A percentile compares a stretch with the other conserved stretches of the same genome.
phyloP scores from a whole-genome alignment of 129 eudicot species.

The Dittrichia graveolens region DNA sequence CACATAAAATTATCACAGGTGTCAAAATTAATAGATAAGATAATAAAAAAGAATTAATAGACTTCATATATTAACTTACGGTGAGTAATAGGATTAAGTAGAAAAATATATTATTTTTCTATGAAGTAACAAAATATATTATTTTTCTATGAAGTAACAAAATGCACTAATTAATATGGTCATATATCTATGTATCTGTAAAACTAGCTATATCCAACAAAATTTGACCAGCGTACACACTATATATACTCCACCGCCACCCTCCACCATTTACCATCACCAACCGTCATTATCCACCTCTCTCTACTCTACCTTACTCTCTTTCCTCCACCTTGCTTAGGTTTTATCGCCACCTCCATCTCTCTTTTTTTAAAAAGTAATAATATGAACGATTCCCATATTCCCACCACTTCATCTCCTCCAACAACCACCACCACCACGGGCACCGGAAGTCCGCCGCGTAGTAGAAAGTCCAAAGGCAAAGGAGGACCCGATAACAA shows the following conservation, averaged over 20 bases:
- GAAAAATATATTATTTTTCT: too few species aligned
- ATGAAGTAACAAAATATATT: too few species aligned
- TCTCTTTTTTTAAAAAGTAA: not conserved
- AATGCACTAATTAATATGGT: slow-evolving; percentile 5
- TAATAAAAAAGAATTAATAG: too few species aligned
- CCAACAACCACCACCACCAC: slow-evolving; percentile 32
- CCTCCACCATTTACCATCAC: slow-evolving; percentile 57
- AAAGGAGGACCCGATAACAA: slow-evolving; percentile 82
- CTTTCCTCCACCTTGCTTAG: slow-evolving; percentile 33
- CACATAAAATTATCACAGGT: too few species aligned
- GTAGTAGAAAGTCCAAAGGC: slow-evolving; percentile 34
- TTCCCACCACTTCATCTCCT: slow-evolving; percentile 17
- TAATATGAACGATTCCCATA: slow-evolving; percentile 29
- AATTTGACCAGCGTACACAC: slow-evolving; percentile 14
- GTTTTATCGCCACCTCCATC: slow-evolving; percentile 31
- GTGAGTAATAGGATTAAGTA: too few species aligned
- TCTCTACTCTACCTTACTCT: slow-evolving; percentile 15
- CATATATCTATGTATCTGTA: not conserved
- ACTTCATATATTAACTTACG: too few species aligned
- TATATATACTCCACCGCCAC: slow-evolving; percentile 63
- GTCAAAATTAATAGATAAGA: too few species aligned
- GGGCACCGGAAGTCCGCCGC: not conserved
- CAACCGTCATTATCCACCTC: slow-evolving; percentile 42
- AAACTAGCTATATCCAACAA: not conserved
- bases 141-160: too few species aligned